Evolutionary conservation across 2,329 filamentous ascomycete species (phyloP).

Genomic region (Sclerotinia nivalis): DNA sequence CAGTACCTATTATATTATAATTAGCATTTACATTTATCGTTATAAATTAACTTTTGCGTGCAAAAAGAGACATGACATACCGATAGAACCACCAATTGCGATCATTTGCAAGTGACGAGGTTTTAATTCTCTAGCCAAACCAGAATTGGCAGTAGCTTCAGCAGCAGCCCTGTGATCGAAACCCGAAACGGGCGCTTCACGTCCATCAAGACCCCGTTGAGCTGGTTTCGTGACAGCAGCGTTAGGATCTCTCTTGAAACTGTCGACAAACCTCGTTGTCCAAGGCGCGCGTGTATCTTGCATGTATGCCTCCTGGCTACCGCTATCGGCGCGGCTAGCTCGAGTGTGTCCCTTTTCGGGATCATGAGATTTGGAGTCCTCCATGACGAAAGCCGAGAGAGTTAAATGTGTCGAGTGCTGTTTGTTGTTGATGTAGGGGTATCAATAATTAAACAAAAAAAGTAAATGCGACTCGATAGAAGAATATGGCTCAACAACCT

Average conservation of each 20-base stretch:
- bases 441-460: not conserved
- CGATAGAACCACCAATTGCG: slow-evolving; percentile 46
- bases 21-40: not conserved
- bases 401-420: not conserved
- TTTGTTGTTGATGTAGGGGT: slow-evolving; percentile 1
- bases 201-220: slow-evolving; percentile 15
- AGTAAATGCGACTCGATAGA: not conserved
- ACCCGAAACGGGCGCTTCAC: slow-evolving; percentile 33
- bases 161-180: slow-evolving; percentile 65
- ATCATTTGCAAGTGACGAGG: slow-evolving; percentile 60
- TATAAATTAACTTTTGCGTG: too few relatives aligned
- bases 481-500: not conserved
- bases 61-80: slow-evolving; percentile 21
- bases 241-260: slow-evolving; percentile 39
- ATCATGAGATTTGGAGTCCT: slow-evolving; percentile 8
- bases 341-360: slow-evolving; percentile 11
- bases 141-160: slow-evolving; percentile 67
- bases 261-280: slow-evolving; percentile 34
- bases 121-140: slow-evolving; percentile 61
- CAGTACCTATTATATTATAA: slow-evolving; percentile 61
- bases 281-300: slow-evolving; percentile 28
- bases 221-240: slow-evolving; percentile 49
- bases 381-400: slow-evolving; percentile 2
- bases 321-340: not conserved
- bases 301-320: not conserved